Base-by-base conservation (phyloP, 2,329 filamentous ascomycete species). In the Cladosporium oxysporum region DNA sequence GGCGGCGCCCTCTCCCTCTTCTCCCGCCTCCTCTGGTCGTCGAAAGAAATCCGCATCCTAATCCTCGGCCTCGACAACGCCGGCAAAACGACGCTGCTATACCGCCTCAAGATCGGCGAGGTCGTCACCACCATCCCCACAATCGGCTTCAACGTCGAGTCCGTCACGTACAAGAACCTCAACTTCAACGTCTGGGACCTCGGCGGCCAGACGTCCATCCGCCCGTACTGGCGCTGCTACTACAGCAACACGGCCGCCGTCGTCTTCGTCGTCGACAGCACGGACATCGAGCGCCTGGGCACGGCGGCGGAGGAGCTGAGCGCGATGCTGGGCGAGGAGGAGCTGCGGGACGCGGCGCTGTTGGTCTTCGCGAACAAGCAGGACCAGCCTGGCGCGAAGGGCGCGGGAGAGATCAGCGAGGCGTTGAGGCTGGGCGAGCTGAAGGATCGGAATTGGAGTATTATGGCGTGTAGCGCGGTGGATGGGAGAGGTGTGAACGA, bases 121-220 rank as follows among this genome's bases (percentile, higher is more conserved):
- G 95, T 99, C 53, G 95, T 99, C 71, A 98, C 95, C 68, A 99
- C 95, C 74, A 98, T 98, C 85, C 95, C 95, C 23, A 99, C 95
- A 64, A 98, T 99, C 79, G 95, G 95, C 68, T 99, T 99, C 85
- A 99, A 99, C 79, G 95, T 99, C 74, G 95, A 99, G 82, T 97
- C 93, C 26, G 95, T 99, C 70, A 95, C 93, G 73, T 99, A 99
- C 85, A 94, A 94, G 80, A 98, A 97, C 78, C 86, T 99, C 69
- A 97, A 97, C 80, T 96, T 99, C 79, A 98, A 98, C 77, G 95
- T 99, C 75, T 99, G 95, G 95, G 94, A 98, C 83, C 85, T 98
- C 58, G 94, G 95, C 76, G 95, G 95, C 47, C 95, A 99, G 84
- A 99, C 95, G n/a, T 96, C 91, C 72, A 99, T 99, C 78, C 88